phyloP scores from a whole-genome alignment of 2,329 filamentous ascomycete genomes.

The Aspergillus latus region DNA sequence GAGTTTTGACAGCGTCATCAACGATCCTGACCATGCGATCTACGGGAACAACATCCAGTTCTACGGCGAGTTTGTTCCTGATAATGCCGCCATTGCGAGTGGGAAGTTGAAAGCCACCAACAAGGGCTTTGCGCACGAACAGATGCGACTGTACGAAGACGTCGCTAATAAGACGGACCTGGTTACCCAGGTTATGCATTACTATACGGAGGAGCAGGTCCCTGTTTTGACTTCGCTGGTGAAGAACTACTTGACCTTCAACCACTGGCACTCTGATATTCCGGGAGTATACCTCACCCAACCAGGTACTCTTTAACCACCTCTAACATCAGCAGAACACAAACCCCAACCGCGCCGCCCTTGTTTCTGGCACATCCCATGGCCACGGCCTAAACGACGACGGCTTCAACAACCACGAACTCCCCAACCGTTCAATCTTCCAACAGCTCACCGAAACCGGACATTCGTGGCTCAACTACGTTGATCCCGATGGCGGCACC shows the following conservation, averaged over 20 bases:
- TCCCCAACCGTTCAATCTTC: constrained; percentile 42
- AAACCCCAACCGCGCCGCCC: constrained; percentile 43
- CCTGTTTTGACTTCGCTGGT: constrained; percentile 43
- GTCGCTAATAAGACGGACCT: constrained; percentile 33
- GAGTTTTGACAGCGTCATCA: constrained; percentile 43
- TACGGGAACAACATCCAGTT: constrained; percentile 49
- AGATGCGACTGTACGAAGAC: constrained; percentile 37
- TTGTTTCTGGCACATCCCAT: constrained; percentile 32
- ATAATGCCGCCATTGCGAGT: constrained; percentile 37
- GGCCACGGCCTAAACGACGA: constrained; percentile 38
- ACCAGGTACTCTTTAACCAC: background rate
- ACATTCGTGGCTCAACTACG: constrained; percentile 40
- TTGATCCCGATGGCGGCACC: constrained; percentile 24
- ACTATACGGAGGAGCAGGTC: constrained; percentile 46
- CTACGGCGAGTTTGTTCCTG: constrained; percentile 42
- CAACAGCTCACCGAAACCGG: constrained; percentile 37
- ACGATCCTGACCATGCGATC: constrained; percentile 46
- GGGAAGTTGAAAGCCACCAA: constrained; percentile 34
- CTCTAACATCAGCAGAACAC: constrained; percentile 35
- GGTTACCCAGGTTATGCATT: constrained; percentile 46
- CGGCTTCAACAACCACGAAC: constrained; percentile 25
- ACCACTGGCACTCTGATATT: constrained; percentile 48
- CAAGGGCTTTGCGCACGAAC: constrained; percentile 46
- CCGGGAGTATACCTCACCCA: constrained; percentile 38
- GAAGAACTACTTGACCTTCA: constrained; percentile 46